Conservation (phyloP, 2,329 filamentous ascomycete species). For the Phoma herbarum region DNA sequence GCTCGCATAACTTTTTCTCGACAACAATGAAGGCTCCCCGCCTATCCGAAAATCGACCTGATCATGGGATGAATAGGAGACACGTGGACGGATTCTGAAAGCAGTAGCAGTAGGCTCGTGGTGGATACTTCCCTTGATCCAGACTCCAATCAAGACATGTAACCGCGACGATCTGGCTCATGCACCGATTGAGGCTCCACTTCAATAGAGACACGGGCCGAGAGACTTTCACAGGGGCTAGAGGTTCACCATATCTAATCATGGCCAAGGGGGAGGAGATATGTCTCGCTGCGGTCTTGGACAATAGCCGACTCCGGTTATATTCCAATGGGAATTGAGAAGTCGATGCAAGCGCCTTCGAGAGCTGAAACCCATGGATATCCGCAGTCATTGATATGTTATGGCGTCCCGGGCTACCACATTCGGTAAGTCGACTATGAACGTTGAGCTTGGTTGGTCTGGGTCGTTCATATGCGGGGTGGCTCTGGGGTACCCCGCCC, state of each 20-base stretch:
- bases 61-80: background rate
- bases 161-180: slow-evolving; percentile 1
- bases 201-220: background rate
- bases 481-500: slow-evolving; percentile 33
- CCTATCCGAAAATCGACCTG: background rate
- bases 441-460: slow-evolving; percentile 9
- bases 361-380: background rate
- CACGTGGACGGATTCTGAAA: slow-evolving; percentile 4
- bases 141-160: slow-evolving; percentile 2
- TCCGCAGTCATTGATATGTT: slow-evolving; percentile 7
- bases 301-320: slow-evolving; percentile 20
- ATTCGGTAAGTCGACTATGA: slow-evolving; percentile 21
- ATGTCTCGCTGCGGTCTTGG: slow-evolving; percentile 5
- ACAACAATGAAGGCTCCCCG: background rate
- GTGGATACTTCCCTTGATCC: slow-evolving; percentile 11
- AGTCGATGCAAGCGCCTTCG: slow-evolving; percentile 8
- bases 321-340: slow-evolving; percentile 6
- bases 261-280: slow-evolving; percentile 1
- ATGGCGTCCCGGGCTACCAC: slow-evolving; percentile 18
- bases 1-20: background rate
- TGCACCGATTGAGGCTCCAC: slow-evolving; percentile 9
- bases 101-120: background rate
- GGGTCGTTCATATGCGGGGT: slow-evolving; percentile 26
- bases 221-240: slow-evolving; percentile 4
- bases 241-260: slow-evolving; percentile 7